Evolutionary conservation across 441 rosid species (phyloP).

Genomic region (Theobroma grandiflorum): DNA sequence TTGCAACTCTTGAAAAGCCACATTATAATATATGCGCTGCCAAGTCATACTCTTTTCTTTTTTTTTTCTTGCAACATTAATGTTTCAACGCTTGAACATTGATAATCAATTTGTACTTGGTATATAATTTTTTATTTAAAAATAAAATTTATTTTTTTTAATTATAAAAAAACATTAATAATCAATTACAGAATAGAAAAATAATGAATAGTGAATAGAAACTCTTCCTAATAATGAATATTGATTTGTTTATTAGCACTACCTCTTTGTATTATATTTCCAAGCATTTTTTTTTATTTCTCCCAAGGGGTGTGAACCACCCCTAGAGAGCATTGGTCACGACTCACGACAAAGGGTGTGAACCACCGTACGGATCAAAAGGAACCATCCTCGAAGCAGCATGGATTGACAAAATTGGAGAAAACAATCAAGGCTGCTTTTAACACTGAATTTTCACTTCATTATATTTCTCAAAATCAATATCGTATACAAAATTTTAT

Average conservation of each 20-base stretch:
- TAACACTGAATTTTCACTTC: slow-evolving; percentile 1
- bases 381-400: slow-evolving; percentile 58
- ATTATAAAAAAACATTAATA: too few species aligned
- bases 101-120: too few species aligned
- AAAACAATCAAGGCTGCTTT: neutral
- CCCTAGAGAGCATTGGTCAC: neutral
- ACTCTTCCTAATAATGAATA: too few species aligned
- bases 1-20: neutral
- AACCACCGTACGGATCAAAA: neutral
- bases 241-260: neutral
- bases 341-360: neutral
- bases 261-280: too few species aligned
- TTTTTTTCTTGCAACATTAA: too few species aligned
- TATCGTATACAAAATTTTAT: neutral
- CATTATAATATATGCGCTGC: neutral
- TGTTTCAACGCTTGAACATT: too few species aligned
- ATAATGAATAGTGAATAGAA: too few species aligned
- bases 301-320: neutral
- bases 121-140: too few species aligned
- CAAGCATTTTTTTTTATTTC: neutral
- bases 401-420: neutral
- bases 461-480: neutral
- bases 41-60: too few species aligned
- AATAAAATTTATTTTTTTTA: too few species aligned
- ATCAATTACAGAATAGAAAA: too few species aligned